Evolutionary conservation across 305 asterid species (phyloP), one percentile per base, ranked within the genome.

Genomic region (Striga hermonthica): DNA sequence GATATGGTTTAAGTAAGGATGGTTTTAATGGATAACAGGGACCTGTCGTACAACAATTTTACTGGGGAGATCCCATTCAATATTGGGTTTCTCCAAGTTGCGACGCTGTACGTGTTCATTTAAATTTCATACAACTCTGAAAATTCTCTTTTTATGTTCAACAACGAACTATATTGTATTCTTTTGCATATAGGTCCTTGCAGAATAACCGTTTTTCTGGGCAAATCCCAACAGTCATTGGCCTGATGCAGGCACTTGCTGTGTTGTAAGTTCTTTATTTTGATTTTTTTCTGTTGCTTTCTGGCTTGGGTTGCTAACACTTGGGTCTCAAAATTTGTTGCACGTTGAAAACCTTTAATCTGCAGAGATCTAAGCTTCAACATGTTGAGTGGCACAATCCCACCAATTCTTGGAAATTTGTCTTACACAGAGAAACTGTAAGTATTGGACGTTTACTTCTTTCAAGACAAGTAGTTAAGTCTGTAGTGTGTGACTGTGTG

Each of bases 161-260:
- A 39, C 44, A 5, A 39, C 0, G 45, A 61, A 57, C 34, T 7
- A 5, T 41, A 49, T 52, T 11, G 14, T 3, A 28, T 52, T 36
- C 6, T 49, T 14, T 14, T 57, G n/a, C 5, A 9, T 15, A 22
- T 15, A 16, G 99, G 82, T 94, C 99, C 16, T 75, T 94, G 85
- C 99, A 94, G 79, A 81, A 88, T 40, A 94, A 94, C 71, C 79
- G 57, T 39, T 83, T 94, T 57, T 75, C 90, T 0, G 99, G 99
- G 61, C 77, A 67, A 57, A 90, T 94, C 69, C 96, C 99, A 9
- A 78, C 95, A 0, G 99, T 94, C 40, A 80, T 90, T 68, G 99
- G 99, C 62, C 81, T 94, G 73, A 94, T 94, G 99, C 99, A 94
- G 79, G 99, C 99, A 40, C 95, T 94, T 70, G 99, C 99, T 10